Conservation (phyloP, 176 grass and related monocot species). For the Cenchrus americanus region DNA sequence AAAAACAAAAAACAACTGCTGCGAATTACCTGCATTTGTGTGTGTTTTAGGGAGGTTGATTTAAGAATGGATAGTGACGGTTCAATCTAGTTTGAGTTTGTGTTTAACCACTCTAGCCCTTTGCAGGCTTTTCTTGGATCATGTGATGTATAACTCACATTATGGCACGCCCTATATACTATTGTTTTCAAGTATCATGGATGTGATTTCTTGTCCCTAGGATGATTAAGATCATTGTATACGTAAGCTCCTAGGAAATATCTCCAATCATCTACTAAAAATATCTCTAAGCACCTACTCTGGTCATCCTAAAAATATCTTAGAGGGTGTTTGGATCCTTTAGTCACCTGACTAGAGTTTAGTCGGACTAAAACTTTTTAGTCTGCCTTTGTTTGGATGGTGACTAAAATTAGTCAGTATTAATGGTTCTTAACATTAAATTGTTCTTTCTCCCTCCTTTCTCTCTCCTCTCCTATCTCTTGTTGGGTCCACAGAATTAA, state of each 20-base stretch:
- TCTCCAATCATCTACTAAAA: background rate
- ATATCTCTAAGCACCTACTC: slow-evolving; percentile 10
- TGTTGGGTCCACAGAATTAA: too few relatives aligned
- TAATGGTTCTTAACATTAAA: too few relatives aligned
- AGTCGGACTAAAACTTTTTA: too few relatives aligned
- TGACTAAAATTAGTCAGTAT: too few relatives aligned
- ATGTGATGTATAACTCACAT: background rate
- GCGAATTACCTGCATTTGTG: too few relatives aligned
- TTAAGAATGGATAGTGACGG: background rate
- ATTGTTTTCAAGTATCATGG: background rate
- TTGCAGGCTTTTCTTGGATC: too few relatives aligned
- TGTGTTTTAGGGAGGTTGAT: background rate
- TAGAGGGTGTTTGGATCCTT: too few relatives aligned
- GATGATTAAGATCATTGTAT: slow-evolving; percentile 20
- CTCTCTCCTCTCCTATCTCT: too few relatives aligned
- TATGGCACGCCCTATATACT: background rate
- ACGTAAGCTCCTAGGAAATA: slow-evolving; percentile 14
- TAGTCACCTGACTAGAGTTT: too few relatives aligned
- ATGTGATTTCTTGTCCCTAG: slow-evolving; percentile 33
- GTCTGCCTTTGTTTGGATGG: too few relatives aligned
- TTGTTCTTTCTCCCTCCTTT: too few relatives aligned
- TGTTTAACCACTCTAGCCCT: background rate
- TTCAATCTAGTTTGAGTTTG: background rate
- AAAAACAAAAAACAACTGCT: too few relatives aligned
- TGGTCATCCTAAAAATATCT: slow-evolving; percentile 21